These are phyloP conservation scores for Kwoniella mangroviensis DNA, from an alignment of 768 basidiomycete genomes.

Conservation along the genomic window DNA sequence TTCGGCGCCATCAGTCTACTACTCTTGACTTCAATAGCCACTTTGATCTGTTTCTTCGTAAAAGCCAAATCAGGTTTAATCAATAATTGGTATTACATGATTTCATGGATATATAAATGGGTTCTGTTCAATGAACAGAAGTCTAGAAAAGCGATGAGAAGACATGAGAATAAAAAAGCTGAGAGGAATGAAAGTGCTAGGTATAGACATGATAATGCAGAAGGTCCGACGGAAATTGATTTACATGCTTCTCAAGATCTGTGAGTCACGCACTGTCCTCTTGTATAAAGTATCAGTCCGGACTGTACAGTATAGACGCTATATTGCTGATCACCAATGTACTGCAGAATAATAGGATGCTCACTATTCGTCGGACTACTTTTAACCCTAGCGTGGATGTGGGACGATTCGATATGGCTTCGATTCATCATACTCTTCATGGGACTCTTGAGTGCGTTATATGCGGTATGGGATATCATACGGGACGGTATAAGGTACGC, in stretches of 20 bases:
- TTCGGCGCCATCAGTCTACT: conserved; percentile 37
- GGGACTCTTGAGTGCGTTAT: conserved; percentile 40
- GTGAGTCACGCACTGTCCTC: conserved; percentile 5
- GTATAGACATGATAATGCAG: conserved; percentile 15
- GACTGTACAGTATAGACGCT: too few species aligned
- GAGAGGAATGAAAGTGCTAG: conserved; percentile 15
- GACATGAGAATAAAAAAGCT: conserved; percentile 5
- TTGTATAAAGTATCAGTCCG: neutral
- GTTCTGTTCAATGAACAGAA: conserved; percentile 9
- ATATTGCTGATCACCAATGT: too few species aligned
- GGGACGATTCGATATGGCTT: conserved; percentile 43
- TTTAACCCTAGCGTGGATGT: conserved; percentile 26
- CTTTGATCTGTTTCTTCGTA: conserved; percentile 32
- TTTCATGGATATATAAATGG: conserved; percentile 10
- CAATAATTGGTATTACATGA: conserved; percentile 12
- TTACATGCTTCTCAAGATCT: conserved; percentile 24
- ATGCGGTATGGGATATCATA: conserved; percentile 46
- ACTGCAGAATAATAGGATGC: conserved; percentile 17
- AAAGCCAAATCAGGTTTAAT: conserved; percentile 17
- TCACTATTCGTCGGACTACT: conserved; percentile 21
- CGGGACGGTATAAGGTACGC: conserved; percentile 37
- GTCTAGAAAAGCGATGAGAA: conserved; percentile 6
- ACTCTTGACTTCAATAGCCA: conserved; percentile 20
- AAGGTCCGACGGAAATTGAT: conserved; percentile 22
- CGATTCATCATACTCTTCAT: conserved; percentile 49